Base-by-base conservation (phyloP, 2,329 filamentous ascomycete species). In the Sarocladiaceae sp. region DNA sequence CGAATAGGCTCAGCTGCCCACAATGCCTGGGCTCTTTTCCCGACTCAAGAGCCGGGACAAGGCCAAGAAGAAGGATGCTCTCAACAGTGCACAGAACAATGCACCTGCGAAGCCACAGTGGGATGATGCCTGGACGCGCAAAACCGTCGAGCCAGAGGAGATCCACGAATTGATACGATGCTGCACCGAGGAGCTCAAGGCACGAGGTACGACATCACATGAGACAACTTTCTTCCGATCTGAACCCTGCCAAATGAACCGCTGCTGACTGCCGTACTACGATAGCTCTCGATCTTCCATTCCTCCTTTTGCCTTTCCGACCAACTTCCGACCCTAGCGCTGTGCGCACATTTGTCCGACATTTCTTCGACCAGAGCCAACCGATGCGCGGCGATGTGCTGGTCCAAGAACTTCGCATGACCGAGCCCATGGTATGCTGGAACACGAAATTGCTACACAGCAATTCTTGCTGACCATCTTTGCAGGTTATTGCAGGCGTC, bases 181-280 rank as follows among this genome's bases (percentile, higher is more conserved):
- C 53, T 96, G 89, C 68, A 94, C 90, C 10, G 76, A 82, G 45
- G 93, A 98, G 69, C 78, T 98, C 64, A 98, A 97, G 70, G 84
- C 85, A 48, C 80, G 90, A 86, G 91, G 91, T 95, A 80, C 55
- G 79, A 41, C 24, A 24, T 41, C 26, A 11, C 5, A 41, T 51
- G 52, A 21, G 20, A 34, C 44, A 32, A 16, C 9, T 33, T 47
- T 37, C 31, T 35, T 20, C 23, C 26, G 21, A 13, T 40, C 15
- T 18, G 11, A 21, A 24, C 19, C 10, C 9, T 40, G 31, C 23
- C 23, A 32, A 12, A 15, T 16, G 27, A 3, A 21, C 3, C 3
- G 3, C 27, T 53, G 45, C 53, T 59, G 45, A 58, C 18, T n/a
- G 34, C 16, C 13, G 43, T 48, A 37, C 27, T 47, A 39, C 46